phyloP scores from a whole-genome alignment of 768 basidiomycete species.

The Tulasnella calospora region DNA sequence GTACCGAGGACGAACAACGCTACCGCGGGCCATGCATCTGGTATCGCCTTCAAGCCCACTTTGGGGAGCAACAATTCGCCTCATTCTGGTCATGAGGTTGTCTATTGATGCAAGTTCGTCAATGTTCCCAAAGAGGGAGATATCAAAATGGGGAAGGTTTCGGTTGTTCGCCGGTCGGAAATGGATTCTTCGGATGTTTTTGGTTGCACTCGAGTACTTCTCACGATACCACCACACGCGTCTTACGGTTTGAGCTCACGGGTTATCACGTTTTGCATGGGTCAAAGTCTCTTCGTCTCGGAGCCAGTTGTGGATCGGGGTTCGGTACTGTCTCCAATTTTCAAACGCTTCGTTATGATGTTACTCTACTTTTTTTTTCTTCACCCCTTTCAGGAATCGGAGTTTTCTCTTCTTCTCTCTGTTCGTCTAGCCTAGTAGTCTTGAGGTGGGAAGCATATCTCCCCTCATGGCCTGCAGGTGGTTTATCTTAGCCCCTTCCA shows the following conservation, averaged over 20 bases:
- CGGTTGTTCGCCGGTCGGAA: neutral
- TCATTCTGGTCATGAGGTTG: neutral
- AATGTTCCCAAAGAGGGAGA: no score
- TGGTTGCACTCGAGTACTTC: neutral
- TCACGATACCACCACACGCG: neutral
- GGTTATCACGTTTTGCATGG: neutral
- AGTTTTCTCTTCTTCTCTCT: neutral
- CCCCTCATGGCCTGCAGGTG: neutral
- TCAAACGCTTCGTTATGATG: neutral
- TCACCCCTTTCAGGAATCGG: neutral
- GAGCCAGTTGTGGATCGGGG: neutral
- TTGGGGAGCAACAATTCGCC: neutral
- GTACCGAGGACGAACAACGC: neutral
- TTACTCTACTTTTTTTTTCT: neutral
- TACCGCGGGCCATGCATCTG: neutral
- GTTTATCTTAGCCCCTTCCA: neutral
- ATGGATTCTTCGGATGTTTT: neutral
- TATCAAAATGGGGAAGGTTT: no score
- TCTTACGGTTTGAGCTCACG: no score
- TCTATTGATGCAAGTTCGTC: neutral
- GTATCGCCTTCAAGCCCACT: neutral
- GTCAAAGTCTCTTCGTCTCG: neutral
- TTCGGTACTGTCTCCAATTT: neutral
- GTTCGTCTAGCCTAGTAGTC: neutral
- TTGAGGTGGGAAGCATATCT: neutral